A percentile compares a stretch with the other conserved stretches of the same genome.
These are phyloP conservation scores for Hypomyces rosellus DNA, from an alignment of 2,329 filamentous ascomycete species.

Conservation along the genomic window DNA sequence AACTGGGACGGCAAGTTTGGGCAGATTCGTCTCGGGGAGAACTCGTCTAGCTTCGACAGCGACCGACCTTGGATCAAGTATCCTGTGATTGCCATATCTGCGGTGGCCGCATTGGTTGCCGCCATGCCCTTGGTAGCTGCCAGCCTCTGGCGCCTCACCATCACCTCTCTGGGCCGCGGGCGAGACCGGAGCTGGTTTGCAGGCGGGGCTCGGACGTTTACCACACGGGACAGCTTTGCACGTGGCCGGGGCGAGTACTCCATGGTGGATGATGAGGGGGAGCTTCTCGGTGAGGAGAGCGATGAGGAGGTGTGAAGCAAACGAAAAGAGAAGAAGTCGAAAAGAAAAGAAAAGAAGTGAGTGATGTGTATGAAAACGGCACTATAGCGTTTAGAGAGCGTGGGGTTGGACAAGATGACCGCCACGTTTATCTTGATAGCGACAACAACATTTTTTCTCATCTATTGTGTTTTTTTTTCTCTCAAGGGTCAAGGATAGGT, in stretches of 20 bases:
- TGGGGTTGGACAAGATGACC: constrained; percentile 4
- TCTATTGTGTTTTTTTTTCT: neutral
- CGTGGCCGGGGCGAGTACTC: constrained; percentile 82
- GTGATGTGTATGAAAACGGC: constrained; percentile 4
- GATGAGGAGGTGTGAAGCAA: constrained; percentile 66
- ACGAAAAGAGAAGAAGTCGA: neutral
- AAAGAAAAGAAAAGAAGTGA: neutral
- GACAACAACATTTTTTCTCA: neutral
- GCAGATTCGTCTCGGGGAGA: constrained; percentile 81
- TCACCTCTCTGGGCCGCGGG: constrained; percentile 44
- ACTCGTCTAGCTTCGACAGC: constrained; percentile 49
- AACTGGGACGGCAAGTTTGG: constrained; percentile 90
- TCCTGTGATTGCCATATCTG: constrained; percentile 68
- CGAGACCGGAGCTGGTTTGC: constrained; percentile 44
- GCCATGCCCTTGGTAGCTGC: constrained; percentile 64
- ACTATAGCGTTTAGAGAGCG: neutral
- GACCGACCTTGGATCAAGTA: constrained; percentile 75
- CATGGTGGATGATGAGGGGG: constrained; percentile 86
- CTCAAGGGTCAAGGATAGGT: too few relatives aligned
- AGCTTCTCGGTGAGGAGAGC: constrained; percentile 86
- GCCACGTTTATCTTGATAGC: too few relatives aligned
- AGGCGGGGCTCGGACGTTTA: constrained; percentile 66
- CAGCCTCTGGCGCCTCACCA: constrained; percentile 64
- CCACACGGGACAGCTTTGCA: constrained; percentile 83
- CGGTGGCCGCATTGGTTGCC: constrained; percentile 51